Conservation (phyloP, 2,329 filamentous ascomycete genomes). For the Colletotrichum destructivum region DNA sequence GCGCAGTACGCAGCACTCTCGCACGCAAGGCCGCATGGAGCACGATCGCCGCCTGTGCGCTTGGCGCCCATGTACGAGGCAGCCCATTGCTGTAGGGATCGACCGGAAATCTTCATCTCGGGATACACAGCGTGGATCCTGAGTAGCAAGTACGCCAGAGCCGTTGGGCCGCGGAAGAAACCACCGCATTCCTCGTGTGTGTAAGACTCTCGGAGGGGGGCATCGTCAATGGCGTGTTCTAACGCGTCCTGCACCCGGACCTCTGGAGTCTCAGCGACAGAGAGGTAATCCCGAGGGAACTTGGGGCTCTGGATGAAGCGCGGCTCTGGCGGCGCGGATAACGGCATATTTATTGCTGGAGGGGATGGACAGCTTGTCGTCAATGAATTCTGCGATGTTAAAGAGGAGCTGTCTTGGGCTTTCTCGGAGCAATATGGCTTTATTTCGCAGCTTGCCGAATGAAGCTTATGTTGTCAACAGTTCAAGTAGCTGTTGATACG, state of each 20-base stretch:
- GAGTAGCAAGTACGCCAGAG: conserved; percentile 69
- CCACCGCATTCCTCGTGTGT: conserved; percentile 57
- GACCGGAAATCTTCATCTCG: conserved; percentile 57
- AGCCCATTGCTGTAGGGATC: conserved; percentile 62
- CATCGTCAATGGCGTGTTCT: conserved; percentile 49
- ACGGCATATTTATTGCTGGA: neutral
- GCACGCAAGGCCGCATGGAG: conserved; percentile 63
- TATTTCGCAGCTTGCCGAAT: too few species aligned
- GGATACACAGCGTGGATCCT: conserved; percentile 61
- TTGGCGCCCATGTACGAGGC: conserved; percentile 61
- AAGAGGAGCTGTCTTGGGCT: neutral
- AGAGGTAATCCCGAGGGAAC: accelerated
- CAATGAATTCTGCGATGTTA: neutral
- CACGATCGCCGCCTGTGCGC: conserved; percentile 54
- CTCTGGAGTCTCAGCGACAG: neutral
- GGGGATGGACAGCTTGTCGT: neutral
- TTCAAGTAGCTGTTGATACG: neutral
- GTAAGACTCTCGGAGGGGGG: conserved; percentile 55
- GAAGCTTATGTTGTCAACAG: neutral
- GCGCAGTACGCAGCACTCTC: conserved; percentile 64
- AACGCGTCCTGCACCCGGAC: conserved; percentile 4
- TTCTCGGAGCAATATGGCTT: neutral
- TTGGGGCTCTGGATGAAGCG: conserved; percentile 11
- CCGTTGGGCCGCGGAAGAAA: conserved; percentile 68
- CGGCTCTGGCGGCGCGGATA: neutral